Base-by-base conservation (phyloP, 768 basidiomycete genomes). In the Cystofilobasidium capitatum region DNA sequence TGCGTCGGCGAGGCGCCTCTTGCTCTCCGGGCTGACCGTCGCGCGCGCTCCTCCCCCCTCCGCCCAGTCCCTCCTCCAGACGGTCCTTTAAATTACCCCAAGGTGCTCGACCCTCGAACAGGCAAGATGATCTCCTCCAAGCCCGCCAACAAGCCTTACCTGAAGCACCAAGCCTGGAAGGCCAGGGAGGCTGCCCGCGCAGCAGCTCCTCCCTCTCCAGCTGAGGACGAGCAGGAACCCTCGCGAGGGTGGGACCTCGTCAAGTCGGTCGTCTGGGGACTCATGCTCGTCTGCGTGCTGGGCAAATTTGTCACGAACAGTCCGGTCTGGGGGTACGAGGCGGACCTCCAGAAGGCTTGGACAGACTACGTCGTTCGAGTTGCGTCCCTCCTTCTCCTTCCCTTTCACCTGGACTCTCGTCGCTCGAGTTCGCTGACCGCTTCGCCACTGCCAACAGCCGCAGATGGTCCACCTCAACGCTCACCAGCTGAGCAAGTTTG, bases 251-350 rank as follows among this genome's bases (percentile, higher is more conserved):
- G 44, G 44, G 36, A 61, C 12, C 74, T 90, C 57, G 76, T 90
- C 74, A 89, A 87, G 76, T 86, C 89, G 75, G 71, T 88, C 42
- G 67, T 88, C 58, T 82, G 83, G 71, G 60, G 83, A 2, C 62
- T 85, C 26, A 71, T 88, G 60, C 77, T 85, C 69, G 69, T 82
- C 44, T 73, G 83, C 1, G 79, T 89, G 36, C 82, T 85, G 40
- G 87, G 91, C 63, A 88, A 87, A 74, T 91, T 93, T 77, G 79
- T 93, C 74, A 89, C 89, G 0, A 88, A 87, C n/a, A 89, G 86
- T 74, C 89, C 84, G 75, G 77, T 84, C 26, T 96, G 91, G 90
- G 89, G 91, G 70, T 84, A 86, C 72, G 81, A 87, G 70, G 83
- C 82, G 70, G 83, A 83, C 74, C 86, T 84, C 82, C 72, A 79